Evolutionary conservation across 805 yeast genomes (phyloP).

Genomic region (Barnettozyma botsteinii): DNA sequence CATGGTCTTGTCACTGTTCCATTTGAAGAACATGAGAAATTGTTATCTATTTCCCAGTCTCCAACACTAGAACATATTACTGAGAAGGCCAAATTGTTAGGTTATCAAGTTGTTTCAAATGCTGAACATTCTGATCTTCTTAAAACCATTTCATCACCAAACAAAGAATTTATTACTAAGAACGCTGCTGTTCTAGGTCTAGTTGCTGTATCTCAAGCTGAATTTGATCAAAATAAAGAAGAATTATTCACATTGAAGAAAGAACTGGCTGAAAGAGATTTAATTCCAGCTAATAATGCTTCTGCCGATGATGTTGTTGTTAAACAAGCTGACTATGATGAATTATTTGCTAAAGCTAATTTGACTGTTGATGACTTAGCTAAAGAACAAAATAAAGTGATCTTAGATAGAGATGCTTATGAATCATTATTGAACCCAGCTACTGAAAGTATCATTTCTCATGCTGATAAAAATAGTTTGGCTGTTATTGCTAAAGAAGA

Average conservation of each 20-base stretch:
- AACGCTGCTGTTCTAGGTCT: conserved; percentile 6
- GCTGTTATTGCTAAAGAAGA: conserved; percentile 7
- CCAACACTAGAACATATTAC: conserved; percentile 10
- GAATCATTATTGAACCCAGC: conserved; percentile 6
- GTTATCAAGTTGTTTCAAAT: conserved; percentile 18
- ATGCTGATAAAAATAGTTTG: conserved; percentile 8
- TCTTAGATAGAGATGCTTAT: conserved; percentile 5
- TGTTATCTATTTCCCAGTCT: conserved; percentile 8
- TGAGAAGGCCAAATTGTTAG: conserved; percentile 12
- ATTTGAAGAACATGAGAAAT: conserved; percentile 8
- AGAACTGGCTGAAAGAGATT: conserved; percentile 25
- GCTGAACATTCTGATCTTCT: conserved; percentile 8
- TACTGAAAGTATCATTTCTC: conserved; percentile 1
- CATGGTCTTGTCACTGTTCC: conserved; percentile 11
- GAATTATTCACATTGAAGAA: conserved; percentile 19
- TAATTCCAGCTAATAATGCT: conserved; percentile 24
- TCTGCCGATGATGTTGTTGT: conserved; percentile 15
- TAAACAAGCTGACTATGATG: conserved; percentile 14
- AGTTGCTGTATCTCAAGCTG: conserved; percentile 11
- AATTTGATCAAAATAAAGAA: conserved; percentile 8
- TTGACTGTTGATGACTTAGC: conserved; percentile 8
- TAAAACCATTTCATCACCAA: conserved; percentile 4
- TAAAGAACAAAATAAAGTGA: neutral
- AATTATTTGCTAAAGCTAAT: conserved; percentile 11
- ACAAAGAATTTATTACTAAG: conserved; percentile 7